These are phyloP conservation scores for Kregervanrija pseudodelftensis DNA, from an alignment of 805 yeast species.

Conservation along the genomic window DNA sequence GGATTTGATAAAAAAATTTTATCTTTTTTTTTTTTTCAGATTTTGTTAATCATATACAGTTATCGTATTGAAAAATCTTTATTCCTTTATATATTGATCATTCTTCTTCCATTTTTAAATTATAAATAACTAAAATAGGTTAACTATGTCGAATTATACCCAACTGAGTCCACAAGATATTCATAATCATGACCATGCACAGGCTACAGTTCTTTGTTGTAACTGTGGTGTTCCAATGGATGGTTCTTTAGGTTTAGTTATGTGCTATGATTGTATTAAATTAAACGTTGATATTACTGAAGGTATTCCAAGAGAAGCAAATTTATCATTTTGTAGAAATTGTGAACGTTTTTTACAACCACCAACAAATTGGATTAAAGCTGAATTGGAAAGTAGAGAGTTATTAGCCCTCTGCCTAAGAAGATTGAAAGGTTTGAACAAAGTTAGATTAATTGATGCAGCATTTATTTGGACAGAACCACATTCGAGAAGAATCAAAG, in stretches of 20 bases:
- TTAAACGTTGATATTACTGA: slow-evolving; percentile 89
- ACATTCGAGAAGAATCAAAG: slow-evolving; percentile 88
- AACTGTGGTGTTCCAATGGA: slow-evolving; percentile 99
- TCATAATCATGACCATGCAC: slow-evolving; percentile 16
- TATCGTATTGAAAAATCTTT: neutral
- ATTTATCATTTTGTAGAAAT: slow-evolving; percentile 89
- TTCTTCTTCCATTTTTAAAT: neutral
- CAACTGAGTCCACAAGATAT: slow-evolving; percentile 32
- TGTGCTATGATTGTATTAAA: slow-evolving; percentile 97
- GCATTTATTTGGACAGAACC: slow-evolving; percentile 99
- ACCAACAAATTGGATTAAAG: slow-evolving; percentile 87
- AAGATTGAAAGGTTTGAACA: slow-evolving; percentile 78
- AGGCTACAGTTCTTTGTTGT: slow-evolving; percentile 90
- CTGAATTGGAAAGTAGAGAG: slow-evolving; percentile 88
- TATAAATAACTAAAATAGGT: neutral
- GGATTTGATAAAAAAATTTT: neutral
- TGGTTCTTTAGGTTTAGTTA: slow-evolving; percentile 85
- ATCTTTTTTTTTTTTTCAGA: neutral
- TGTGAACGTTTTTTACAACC: slow-evolving; percentile 96
- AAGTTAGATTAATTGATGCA: slow-evolving; percentile 87
- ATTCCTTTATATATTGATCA: neutral
- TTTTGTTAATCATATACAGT: neutral
- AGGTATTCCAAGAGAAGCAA: slow-evolving; percentile 91
- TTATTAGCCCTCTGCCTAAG: slow-evolving; percentile 83
- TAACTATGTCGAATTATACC: slow-evolving; percentile 40